A percentile compares a stretch with the other conserved stretches of the same genome.
These are phyloP conservation scores for Quercus phellos DNA, from an alignment of 331 rosid species.

Conservation along the genomic window DNA sequence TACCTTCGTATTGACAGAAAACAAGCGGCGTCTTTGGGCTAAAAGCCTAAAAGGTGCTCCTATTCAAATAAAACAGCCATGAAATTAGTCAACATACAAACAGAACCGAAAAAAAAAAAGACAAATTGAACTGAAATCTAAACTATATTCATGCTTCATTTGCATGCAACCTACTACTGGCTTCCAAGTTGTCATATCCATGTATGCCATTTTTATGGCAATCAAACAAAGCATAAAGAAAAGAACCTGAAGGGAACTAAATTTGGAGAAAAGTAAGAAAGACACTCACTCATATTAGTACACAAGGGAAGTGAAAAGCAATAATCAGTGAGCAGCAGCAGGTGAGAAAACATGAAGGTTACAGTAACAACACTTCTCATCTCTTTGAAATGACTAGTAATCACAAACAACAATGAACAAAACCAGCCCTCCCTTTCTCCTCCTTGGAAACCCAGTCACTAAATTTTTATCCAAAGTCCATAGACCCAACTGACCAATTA, in stretches of 20 bases:
- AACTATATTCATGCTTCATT: background rate
- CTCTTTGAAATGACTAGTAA: background rate
- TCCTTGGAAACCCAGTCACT: background rate
- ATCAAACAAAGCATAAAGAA: background rate
- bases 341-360: slow-evolving; percentile 14
- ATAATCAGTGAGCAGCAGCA: slow-evolving; percentile 19
- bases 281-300: slow-evolving; percentile 27
- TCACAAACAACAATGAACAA: background rate
- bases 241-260: background rate
- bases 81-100: background rate
- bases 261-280: background rate
- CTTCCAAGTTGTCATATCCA: background rate
- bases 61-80: background rate
- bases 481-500: background rate
- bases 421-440: background rate
- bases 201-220: background rate
- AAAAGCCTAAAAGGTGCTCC: slow-evolving; percentile 26
- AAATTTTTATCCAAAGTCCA: background rate
- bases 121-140: background rate
- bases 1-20: slow-evolving; percentile 38
- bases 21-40: slow-evolving; percentile 7
- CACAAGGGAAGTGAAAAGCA: slow-evolving; percentile 35
- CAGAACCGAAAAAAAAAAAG: too few relatives aligned
- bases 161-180: background rate
- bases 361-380: slow-evolving; percentile 12